A percentile compares a stretch with the other conserved stretches of the same genome.
Conservation (phyloP, 345 rosid species). For the Raphanus sativus region DNA sequence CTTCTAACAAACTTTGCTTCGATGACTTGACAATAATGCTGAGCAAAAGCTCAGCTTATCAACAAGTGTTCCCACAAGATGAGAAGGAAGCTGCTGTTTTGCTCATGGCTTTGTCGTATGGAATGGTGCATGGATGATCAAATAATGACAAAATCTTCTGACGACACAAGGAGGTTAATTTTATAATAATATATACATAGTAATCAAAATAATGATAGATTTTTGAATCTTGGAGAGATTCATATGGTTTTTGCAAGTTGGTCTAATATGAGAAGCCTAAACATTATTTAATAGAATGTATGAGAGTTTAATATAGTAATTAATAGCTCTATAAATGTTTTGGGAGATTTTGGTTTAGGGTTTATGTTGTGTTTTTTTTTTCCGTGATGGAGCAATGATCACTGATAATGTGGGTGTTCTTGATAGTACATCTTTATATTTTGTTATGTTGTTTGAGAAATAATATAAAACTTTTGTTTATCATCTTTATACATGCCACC, state of each 20-base stretch:
- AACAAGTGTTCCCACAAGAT: constrained; percentile 84
- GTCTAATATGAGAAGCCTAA: constrained; percentile 21
- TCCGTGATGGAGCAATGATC: constrained; percentile 7
- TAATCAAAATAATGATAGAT: constrained; percentile 30
- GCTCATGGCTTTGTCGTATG: constrained; percentile 90
- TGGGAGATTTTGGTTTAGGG: constrained; percentile 31
- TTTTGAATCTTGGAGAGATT: constrained; percentile 24
- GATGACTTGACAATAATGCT: constrained; percentile 70
- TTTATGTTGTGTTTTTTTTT: background rate
- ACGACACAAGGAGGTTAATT: constrained; percentile 16
- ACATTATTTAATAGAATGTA: constrained; percentile 25
- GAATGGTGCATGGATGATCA: constrained; percentile 66
- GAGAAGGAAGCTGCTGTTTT: constrained; percentile 96
- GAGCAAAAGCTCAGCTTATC: constrained; percentile 70
- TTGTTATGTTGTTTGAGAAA: constrained; percentile 21
- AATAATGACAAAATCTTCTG: constrained; percentile 14
- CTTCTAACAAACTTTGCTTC: constrained; percentile 55
- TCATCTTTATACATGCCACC: background rate
- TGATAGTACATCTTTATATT: constrained; percentile 26
- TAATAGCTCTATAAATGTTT: constrained; percentile 28
- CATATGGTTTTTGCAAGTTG: constrained; percentile 27
- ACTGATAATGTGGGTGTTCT: constrained; percentile 34
- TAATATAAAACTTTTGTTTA: constrained; percentile 3
- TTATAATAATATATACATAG: constrained; percentile 22
- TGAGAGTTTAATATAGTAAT: constrained; percentile 12